Conservation (phyloP, 2,329 filamentous ascomycete species). For the Chaetothyriales sp. region DNA sequence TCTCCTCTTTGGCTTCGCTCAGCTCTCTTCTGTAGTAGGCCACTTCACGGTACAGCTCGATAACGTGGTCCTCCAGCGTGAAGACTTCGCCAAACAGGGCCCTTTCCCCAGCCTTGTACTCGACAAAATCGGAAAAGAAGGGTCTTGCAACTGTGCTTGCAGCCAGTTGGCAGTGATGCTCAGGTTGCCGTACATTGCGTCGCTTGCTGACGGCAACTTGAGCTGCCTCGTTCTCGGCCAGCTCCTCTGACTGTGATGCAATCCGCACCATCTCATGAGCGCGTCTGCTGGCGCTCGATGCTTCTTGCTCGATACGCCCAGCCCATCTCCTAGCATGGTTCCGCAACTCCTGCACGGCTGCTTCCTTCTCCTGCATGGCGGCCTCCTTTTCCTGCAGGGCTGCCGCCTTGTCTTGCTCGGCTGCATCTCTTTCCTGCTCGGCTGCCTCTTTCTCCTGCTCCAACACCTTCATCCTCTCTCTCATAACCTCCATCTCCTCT, state of each 20-base stretch:
- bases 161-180: background rate
- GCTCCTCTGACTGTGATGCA: background rate
- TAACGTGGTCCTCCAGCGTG: constrained; percentile 26
- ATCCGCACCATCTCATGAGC: background rate
- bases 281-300: background rate
- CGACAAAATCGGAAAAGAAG: constrained; percentile 1
- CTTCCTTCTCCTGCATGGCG: constrained; percentile 23
- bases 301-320: background rate
- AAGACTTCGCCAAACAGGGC: constrained; percentile 15
- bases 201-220: background rate
- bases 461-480: constrained; percentile 25
- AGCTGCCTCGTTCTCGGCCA: background rate
- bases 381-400: constrained; percentile 22
- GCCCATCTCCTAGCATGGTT: background rate
- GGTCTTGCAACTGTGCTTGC: background rate
- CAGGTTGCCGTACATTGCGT: background rate
- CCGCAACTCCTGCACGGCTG: background rate
- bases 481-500: constrained; percentile 30
- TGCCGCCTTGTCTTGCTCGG: background rate
- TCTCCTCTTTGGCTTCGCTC: constrained; percentile 37
- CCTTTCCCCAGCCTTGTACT: background rate
- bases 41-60: constrained; percentile 34
- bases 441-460: constrained; percentile 24
- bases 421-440: constrained; percentile 5
- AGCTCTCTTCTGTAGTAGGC: constrained; percentile 35